Conservation (phyloP, 768 basidiomycete species). For the Lactarius hatsudake region DNA sequence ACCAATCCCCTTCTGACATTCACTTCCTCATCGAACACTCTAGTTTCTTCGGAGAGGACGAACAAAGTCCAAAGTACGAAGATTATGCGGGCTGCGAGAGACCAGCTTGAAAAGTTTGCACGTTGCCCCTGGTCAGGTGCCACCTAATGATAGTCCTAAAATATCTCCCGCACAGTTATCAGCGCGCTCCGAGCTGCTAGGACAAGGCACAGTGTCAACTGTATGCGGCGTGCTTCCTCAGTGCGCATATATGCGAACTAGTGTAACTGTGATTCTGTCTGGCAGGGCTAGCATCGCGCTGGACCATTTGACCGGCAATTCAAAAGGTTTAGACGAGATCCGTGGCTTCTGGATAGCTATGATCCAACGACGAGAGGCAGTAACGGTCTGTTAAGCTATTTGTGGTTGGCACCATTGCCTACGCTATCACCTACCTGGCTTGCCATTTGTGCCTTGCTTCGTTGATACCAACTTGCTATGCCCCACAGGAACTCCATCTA, state of each 20-base stretch:
- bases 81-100: constrained; percentile 12
- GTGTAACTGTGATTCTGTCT: background rate
- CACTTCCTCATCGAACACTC: background rate
- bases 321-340: constrained; percentile 16
- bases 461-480: background rate
- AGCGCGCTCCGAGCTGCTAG: background rate
- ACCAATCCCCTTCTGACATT: background rate
- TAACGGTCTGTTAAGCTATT: constrained; percentile 11
- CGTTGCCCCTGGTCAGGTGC: background rate
- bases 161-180: constrained; percentile 5
- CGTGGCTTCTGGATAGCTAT: constrained; percentile 11
- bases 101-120: constrained; percentile 19
- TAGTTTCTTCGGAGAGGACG: constrained; percentile 13
- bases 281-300: constrained; percentile 1
- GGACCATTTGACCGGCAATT: constrained; percentile 2
- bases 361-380: constrained; percentile 4
- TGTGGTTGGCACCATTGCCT: background rate
- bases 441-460: background rate
- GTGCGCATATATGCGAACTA: constrained; percentile 12
- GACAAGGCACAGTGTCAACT: constrained; percentile 9
- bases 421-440: background rate
- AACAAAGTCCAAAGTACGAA: constrained; percentile 7
- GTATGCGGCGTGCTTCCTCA: constrained; percentile 9
- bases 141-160: background rate
- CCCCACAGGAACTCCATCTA: constrained; percentile 8